Base-by-base conservation (phyloP, 805 yeast genomes). In the Kazachstania taianensis region DNA sequence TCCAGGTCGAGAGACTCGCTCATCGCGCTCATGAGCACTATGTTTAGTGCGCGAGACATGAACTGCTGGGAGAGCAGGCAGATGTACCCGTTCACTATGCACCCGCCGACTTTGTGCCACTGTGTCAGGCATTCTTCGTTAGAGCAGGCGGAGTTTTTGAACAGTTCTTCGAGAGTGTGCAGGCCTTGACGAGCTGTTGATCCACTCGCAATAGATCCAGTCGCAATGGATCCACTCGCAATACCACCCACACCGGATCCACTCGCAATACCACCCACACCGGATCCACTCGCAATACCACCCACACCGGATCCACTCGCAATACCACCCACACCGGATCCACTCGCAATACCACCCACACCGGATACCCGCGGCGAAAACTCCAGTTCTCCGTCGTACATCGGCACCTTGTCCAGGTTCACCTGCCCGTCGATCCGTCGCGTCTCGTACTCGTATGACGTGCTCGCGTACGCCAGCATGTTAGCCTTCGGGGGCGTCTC, bases 21-120 rank as follows among this genome's bases (percentile, higher is more conserved):
- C 52, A 64, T 51, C 5, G 57, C 49, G 25, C 67, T 62, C 61
- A 62, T 59, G 16, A 65, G 44, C 24, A 58, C 40, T 3, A 64
- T 47, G 38, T 63, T 66, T 17, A 65, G 41, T 0, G 56, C 53
- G 17, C 57, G 54, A 3, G 58, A 49, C 2, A 63, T 38, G 37
- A 63, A 60, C 5, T 53, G 57, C 10, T 46, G 45, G 2, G 64
- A 51, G 4, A 72, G 36, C 3, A 65, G 38, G 34, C 66, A 57
- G 0, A 71, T 64, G 10, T 38, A 42, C 1, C 70, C 78, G 31
- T 69, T 63, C 2, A 76, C 44, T 22, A 67, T 70, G 20, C 76
- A 66, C 0, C 92, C 92, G 13, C 74, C 70, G 2, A 64, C 34
- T 2, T 53, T 53, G 38, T 63, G 55, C 84, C 87, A 81, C 24